Conservation (phyloP, 768 basidiomycete genomes). For the Zangia roseola region DNA sequence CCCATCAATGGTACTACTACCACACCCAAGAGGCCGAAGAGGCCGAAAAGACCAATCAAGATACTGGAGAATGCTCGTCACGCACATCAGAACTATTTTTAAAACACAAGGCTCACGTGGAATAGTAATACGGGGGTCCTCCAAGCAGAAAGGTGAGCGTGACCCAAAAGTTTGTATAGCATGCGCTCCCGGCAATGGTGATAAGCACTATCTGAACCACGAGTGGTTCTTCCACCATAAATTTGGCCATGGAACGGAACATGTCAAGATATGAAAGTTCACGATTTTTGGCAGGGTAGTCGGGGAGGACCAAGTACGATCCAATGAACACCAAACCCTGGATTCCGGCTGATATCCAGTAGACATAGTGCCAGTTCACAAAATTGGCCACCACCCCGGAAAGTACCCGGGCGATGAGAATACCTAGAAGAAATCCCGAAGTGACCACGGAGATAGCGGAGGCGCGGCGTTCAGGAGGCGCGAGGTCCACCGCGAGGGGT, state of each 20-base stretch:
- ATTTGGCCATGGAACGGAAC: conserved; percentile 71
- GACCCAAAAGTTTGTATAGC: conserved; percentile 62
- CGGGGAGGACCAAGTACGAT: conserved; percentile 63
- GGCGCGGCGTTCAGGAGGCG: conserved; percentile 67
- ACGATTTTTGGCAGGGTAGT: conserved; percentile 73
- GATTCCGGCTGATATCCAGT: conserved; percentile 70
- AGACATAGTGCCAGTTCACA: conserved; percentile 66
- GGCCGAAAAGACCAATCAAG: conserved; percentile 67
- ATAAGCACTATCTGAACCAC: conserved; percentile 66
- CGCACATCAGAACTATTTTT: neutral
- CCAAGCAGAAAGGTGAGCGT: conserved; percentile 78
- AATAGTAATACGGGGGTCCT: conserved; percentile 69
- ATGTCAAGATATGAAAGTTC: conserved; percentile 63
- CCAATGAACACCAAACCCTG: conserved; percentile 55
- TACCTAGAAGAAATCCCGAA: conserved; percentile 64
- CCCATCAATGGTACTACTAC: conserved; percentile 68
- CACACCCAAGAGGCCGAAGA: conserved; percentile 68
- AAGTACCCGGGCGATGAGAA: conserved; percentile 70
- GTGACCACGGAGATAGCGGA: conserved; percentile 72
- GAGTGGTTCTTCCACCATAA: conserved; percentile 69
- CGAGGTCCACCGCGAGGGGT: conserved; percentile 75
- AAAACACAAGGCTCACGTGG: conserved; percentile 44
- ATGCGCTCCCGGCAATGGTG: conserved; percentile 54
- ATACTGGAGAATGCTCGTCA: conserved; percentile 24
- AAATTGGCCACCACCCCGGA: conserved; percentile 72